These are phyloP conservation scores for Coemansia sp. DNA, from an alignment of 192 early-diverging fungal species.

Conservation along the genomic window DNA sequence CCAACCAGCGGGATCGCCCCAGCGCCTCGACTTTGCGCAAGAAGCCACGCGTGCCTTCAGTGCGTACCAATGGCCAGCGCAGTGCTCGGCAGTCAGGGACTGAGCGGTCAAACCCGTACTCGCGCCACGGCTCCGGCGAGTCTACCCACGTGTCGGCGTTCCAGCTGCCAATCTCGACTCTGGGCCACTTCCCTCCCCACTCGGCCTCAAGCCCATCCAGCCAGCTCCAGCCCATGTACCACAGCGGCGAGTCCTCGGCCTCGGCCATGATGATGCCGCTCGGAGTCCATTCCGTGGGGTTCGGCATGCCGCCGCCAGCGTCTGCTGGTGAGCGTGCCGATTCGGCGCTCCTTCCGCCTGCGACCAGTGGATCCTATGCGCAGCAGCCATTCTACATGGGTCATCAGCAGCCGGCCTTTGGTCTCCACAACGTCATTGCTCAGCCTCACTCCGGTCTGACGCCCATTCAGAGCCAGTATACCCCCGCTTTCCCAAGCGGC, in stretches of 20 bases:
- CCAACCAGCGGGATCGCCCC: slow-evolving; percentile 16
- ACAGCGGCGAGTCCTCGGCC: slow-evolving; percentile 4
- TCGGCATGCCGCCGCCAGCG: slow-evolving; percentile 13
- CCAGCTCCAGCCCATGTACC: slow-evolving; percentile 11
- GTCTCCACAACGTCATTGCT: slow-evolving; percentile 22
- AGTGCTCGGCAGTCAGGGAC: slow-evolving; percentile 22
- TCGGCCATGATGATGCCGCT: slow-evolving; percentile 34
- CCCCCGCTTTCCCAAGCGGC: neutral
- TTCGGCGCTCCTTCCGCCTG: slow-evolving; percentile 13
- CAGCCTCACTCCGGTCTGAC: slow-evolving; percentile 17
- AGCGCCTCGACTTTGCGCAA: slow-evolving; percentile 14
- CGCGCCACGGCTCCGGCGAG: slow-evolving; percentile 12
- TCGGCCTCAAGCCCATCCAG: slow-evolving; percentile 6
- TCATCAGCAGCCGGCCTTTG: slow-evolving; percentile 16
- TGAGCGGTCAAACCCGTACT: slow-evolving; percentile 42
- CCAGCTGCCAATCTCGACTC: slow-evolving; percentile 22
- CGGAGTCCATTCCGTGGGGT: slow-evolving; percentile 21
- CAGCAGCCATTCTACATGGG: slow-evolving; percentile 31
- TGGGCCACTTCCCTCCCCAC: slow-evolving; percentile 18
- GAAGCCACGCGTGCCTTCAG: slow-evolving; percentile 22
- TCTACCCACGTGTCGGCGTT: slow-evolving; percentile 13
- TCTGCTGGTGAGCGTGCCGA: slow-evolving; percentile 24
- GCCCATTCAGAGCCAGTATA: slow-evolving; percentile 23
- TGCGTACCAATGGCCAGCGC: slow-evolving; percentile 26
- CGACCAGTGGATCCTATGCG: slow-evolving; percentile 3